phyloP scores from a whole-genome alignment of 208 protist genomes.

The Sergeia podlipaevii region DNA sequence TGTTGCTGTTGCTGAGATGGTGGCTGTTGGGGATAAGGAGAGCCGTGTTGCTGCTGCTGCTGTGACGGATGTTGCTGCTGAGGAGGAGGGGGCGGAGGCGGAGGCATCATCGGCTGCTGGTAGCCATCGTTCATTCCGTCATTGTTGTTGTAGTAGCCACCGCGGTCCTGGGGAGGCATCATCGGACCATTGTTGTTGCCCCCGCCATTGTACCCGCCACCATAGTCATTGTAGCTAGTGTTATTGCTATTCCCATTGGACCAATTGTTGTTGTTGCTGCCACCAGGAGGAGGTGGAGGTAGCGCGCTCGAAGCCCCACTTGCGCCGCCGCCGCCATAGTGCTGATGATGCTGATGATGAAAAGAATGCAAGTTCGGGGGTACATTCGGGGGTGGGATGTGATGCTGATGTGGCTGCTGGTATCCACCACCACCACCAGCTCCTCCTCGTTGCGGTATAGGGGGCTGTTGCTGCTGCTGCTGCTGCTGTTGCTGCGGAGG shows the following conservation, averaged over 20 bases:
- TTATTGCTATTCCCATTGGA: neutral
- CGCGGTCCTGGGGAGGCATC: constrained; percentile 9
- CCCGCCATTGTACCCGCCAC: constrained; percentile 11
- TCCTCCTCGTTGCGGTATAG: too few relatives aligned
- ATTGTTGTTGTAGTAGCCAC: constrained; percentile 17
- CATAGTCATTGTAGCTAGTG: neutral
- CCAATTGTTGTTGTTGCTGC: too few relatives aligned
- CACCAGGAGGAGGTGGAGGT: too few relatives aligned
- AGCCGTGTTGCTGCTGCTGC: constrained; percentile 19
- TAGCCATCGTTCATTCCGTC: constrained; percentile 20
- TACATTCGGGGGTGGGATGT: too few relatives aligned
- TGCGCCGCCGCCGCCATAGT: constrained; percentile 12
- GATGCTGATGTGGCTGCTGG: too few relatives aligned
- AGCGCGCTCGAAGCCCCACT: too few relatives aligned
- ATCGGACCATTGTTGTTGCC: constrained; percentile 16
- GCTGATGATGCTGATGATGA: constrained; percentile 24
- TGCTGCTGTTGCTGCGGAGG: too few relatives aligned
- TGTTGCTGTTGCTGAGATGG: constrained; percentile 7
- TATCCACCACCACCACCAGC: too few relatives aligned
- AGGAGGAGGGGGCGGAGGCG: constrained; percentile 11
- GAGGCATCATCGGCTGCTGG: constrained; percentile 17
- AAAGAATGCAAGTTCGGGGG: constrained; percentile 27
- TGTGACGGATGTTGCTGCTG: constrained; percentile 12
- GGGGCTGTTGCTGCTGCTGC: too few relatives aligned
- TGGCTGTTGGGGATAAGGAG: neutral